Evolutionary conservation across 169 alveolate species (phyloP).

Genomic region (Plasmodium malariae): DNA sequence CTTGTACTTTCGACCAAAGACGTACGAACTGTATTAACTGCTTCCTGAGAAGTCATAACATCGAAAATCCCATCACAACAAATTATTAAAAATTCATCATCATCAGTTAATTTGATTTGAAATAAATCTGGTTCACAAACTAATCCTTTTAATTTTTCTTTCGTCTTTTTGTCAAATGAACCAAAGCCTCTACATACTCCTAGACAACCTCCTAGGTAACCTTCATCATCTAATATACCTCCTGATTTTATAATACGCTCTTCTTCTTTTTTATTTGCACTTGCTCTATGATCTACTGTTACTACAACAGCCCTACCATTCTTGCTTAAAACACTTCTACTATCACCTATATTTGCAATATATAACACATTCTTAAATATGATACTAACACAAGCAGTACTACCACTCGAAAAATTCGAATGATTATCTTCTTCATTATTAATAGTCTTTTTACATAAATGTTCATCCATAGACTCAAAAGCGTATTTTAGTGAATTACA

Average conservation of each 20-base stretch:
- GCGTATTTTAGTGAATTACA: constrained; percentile 78
- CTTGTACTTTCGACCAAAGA: constrained; percentile 56
- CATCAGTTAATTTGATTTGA: constrained; percentile 85
- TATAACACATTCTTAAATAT: constrained; percentile 48
- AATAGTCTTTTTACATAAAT: constrained; percentile 76
- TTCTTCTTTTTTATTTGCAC: constrained; percentile 91
- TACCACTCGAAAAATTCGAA: constrained; percentile 79
- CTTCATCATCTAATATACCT: constrained; percentile 94
- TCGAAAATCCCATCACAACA: constrained; percentile 99
- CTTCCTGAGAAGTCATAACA: constrained; percentile 94
- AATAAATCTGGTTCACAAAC: constrained; percentile 96
- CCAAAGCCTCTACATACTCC: constrained; percentile 98
- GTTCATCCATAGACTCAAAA: constrained; percentile 82
- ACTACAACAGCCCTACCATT: constrained; percentile 93
- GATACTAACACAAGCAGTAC: constrained; percentile 73
- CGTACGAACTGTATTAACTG: constrained; percentile 90
- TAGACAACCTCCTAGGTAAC: constrained; percentile 96
- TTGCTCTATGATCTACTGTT: constrained; percentile 98
- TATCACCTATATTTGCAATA: constrained; percentile 99
- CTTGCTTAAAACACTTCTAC: constrained; percentile 96
- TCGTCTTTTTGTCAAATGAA: constrained; percentile 92
- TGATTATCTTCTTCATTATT: constrained; percentile 81
- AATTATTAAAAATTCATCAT: constrained; percentile 95
- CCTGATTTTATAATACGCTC: constrained; percentile 95
- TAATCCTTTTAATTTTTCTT: constrained; percentile 93